Conservation (phyloP, 768 basidiomycete genomes). For the Suillus sp. region DNA sequence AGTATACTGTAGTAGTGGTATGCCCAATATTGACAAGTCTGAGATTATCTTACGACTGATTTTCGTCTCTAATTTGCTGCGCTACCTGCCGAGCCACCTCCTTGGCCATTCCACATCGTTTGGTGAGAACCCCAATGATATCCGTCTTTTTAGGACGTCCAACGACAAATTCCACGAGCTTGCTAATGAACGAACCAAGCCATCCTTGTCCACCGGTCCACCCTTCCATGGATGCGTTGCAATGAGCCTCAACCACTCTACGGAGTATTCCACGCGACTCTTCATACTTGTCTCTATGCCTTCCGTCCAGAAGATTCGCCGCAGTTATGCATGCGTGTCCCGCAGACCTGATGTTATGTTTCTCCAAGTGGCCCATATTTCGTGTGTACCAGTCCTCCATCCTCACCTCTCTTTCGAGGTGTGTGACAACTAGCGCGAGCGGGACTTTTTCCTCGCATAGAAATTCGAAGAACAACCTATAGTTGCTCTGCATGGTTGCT, state of each 20-base stretch:
- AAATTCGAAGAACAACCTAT: constrained; percentile 43
- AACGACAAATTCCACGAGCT: constrained; percentile 21
- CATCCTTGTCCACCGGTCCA: constrained; percentile 21
- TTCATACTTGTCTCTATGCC: constrained; percentile 33
- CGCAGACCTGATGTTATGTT: constrained; percentile 29
- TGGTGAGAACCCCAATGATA: constrained; percentile 22
- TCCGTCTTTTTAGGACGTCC: constrained; percentile 23
- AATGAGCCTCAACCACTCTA: background rate
- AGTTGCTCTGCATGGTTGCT: constrained; percentile 41
- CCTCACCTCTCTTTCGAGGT: constrained; percentile 38
- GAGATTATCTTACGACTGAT: background rate
- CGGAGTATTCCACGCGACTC: constrained; percentile 29
- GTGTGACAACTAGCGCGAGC: constrained; percentile 38
- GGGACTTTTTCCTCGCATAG: constrained; percentile 40
- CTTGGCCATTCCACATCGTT: constrained; percentile 28
- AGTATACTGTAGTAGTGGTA: background rate
- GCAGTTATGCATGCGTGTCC: constrained; percentile 48
- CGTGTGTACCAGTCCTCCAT: constrained; percentile 41
- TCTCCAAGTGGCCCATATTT: constrained; percentile 28
- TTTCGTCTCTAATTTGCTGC: background rate
- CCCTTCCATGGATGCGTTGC: background rate
- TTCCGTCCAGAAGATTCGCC: constrained; percentile 21
- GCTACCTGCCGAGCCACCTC: background rate
- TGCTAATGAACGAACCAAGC: constrained; percentile 20
- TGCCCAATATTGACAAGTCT: background rate